Conservation (phyloP, 2,329 filamentous ascomycete species). For the Phyllosticta citrichinensis region DNA sequence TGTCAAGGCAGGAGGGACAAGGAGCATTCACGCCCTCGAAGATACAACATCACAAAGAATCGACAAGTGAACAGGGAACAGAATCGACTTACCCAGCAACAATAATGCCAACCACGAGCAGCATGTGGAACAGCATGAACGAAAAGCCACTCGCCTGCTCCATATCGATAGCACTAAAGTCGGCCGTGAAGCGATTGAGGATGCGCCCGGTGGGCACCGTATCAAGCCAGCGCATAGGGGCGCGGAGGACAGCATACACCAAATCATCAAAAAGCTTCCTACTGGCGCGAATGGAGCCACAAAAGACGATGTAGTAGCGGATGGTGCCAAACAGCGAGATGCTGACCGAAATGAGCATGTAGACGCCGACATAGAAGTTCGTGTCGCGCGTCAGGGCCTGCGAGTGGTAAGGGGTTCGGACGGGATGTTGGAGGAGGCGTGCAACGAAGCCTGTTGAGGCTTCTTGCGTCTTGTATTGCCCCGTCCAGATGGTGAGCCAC, state of each 20-base stretch:
- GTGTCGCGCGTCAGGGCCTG: conserved; percentile 1
- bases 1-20: conserved; percentile 21
- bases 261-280: conserved; percentile 56
- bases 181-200: conserved; percentile 67
- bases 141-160: conserved; percentile 7
- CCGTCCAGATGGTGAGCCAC: conserved; percentile 53
- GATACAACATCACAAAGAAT: not conserved
- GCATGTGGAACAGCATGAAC: conserved; percentile 43
- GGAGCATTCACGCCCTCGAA: not conserved
- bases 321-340: conserved; percentile 51
- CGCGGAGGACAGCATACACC: conserved; percentile 56
- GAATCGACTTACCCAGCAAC: conserved; percentile 41
- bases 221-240: conserved; percentile 55
- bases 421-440: conserved; percentile 1
- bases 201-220: conserved; percentile 69
- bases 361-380: conserved; percentile 57
- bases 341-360: conserved; percentile 49
- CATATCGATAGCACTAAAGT: conserved; percentile 62
- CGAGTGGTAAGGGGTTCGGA: not conserved
- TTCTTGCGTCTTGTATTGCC: conserved; percentile 9
- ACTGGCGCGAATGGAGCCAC: conserved; percentile 60
- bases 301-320: conserved; percentile 54
- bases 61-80: not conserved
- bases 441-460: not conserved
- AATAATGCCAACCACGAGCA: conserved; percentile 56